Evolutionary conservation across 331 rosid genomes (phyloP).

Genomic region (Saraca asoca): DNA sequence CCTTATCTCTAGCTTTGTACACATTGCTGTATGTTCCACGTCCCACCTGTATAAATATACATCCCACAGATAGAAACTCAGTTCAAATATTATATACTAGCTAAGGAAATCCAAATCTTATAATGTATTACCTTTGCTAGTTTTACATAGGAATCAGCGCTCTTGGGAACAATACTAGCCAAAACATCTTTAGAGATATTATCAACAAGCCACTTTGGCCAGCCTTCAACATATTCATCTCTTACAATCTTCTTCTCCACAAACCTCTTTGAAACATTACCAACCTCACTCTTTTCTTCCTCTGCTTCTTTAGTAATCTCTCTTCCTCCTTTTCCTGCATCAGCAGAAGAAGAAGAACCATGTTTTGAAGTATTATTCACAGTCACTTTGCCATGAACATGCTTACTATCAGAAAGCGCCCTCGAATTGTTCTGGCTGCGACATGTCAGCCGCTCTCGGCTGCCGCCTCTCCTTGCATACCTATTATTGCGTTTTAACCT

Average conservation of each 20-base stretch:
- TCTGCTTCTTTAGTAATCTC: conserved; percentile 12
- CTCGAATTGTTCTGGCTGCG: conserved; percentile 8
- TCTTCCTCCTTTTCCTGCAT: conserved; percentile 26
- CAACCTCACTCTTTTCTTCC: conserved; percentile 21
- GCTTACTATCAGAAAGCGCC: conserved; percentile 18
- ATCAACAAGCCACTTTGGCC: conserved; percentile 88
- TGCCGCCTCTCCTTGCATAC: conserved; percentile 20
- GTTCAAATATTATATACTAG: no score
- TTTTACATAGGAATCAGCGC: conserved; percentile 76
- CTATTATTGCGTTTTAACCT: conserved; percentile 31
- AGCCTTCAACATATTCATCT: conserved; percentile 53
- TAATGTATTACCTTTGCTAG: conserved; percentile 63
- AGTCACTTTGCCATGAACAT: no score
- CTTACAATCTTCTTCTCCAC: conserved; percentile 40
- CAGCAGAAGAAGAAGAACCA: no score
- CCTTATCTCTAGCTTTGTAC: conserved; percentile 77
- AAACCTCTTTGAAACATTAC: conserved; percentile 28
- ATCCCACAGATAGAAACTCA: conserved; percentile 4
- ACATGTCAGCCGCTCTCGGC: background rate
- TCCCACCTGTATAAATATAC: conserved; percentile 47
- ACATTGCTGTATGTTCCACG: conserved; percentile 92
- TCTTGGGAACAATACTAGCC: conserved; percentile 55
- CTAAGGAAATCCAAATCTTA: conserved; percentile 33
- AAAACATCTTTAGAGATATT: conserved; percentile 54
- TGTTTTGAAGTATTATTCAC: background rate